These are phyloP conservation scores for Ceratobasidium sp. DNA, from an alignment of 1,284 basidiomycete genomes.

Conservation along the genomic window DNA sequence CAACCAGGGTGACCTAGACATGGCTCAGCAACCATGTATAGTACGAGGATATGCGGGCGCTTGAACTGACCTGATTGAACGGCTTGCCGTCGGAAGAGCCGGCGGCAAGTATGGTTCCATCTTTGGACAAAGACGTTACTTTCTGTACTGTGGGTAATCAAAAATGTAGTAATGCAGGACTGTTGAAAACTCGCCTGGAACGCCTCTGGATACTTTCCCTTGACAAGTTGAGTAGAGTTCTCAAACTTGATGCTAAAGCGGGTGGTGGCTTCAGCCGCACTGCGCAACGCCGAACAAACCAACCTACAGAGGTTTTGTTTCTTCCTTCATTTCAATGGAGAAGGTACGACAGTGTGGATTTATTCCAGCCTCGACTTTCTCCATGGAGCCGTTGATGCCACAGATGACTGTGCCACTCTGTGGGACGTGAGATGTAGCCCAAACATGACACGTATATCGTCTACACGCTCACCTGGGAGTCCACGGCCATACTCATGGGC, in stretches of 20 bases:
- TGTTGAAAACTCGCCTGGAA: conserved; percentile 70
- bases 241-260: conserved; percentile 29
- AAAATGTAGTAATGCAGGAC: conserved; percentile 38
- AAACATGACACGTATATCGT: conserved; percentile 20
- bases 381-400: conserved; percentile 81
- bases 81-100: conserved; percentile 59
- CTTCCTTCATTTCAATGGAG: conserved; percentile 65
- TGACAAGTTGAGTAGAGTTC: conserved; percentile 23
- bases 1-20: conserved; percentile 68
- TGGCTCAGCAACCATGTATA: conserved; percentile 22
- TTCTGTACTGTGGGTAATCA: conserved; percentile 58
- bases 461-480: conserved; percentile 61
- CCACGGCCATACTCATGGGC: conserved; percentile 88
- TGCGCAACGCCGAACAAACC: conserved; percentile 17
- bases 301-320: conserved; percentile 57
- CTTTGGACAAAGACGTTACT: conserved; percentile 76
- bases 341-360: conserved; percentile 80
- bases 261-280: background rate
- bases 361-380: conserved; percentile 65
- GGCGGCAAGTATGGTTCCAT: conserved; percentile 64
- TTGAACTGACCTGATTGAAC: conserved; percentile 54
- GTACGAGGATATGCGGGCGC: conserved; percentile 35
- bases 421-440: conserved; percentile 19
- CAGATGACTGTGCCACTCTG: conserved; percentile 63
- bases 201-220: conserved; percentile 73